Conservation (phyloP, 2,329 filamentous ascomycete species). For the Lomentospora prolificans region DNA sequence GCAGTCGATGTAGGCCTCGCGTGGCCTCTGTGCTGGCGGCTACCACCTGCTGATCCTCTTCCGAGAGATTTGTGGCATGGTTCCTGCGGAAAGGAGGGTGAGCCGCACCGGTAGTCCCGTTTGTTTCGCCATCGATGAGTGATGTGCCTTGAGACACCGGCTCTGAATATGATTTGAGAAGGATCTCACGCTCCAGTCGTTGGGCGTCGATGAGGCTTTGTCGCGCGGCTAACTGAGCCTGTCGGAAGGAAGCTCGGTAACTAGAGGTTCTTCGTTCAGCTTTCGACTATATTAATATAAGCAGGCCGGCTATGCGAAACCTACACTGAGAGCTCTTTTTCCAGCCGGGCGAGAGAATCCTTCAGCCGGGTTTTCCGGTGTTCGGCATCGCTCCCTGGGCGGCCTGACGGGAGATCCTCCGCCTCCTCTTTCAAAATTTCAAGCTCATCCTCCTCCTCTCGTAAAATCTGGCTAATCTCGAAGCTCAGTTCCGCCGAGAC, state of each 20-base stretch:
- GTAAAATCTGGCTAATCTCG: constrained; percentile 71
- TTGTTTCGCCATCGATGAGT: constrained; percentile 15
- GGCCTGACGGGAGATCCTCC: constrained; percentile 48
- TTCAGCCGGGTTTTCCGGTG: constrained; percentile 56
- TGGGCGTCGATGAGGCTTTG: constrained; percentile 64
- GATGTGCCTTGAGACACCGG: constrained; percentile 24
- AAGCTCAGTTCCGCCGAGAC: constrained; percentile 61
- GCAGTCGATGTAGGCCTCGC: constrained; percentile 69
- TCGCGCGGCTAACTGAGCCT: constrained; percentile 72
- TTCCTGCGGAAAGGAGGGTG: constrained; percentile 20
- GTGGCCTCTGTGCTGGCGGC: constrained; percentile 78
- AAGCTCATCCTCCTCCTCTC: constrained; percentile 73
- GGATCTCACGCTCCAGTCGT: constrained; percentile 63
- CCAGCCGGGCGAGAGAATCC: constrained; percentile 56
- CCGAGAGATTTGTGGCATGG: constrained; percentile 32
- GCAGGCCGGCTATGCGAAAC: too few relatives aligned
- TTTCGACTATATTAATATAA: too few relatives aligned
- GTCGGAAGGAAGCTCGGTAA: constrained; percentile 61
- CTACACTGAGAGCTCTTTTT: constrained; percentile 62
- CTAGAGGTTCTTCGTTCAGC: constrained; percentile 22
- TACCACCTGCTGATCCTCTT: constrained; percentile 63
- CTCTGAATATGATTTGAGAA: constrained; percentile 56
- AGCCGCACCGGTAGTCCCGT: constrained; percentile 11
- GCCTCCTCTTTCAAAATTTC: constrained; percentile 73
- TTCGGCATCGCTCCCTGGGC: constrained; percentile 42